These are phyloP conservation scores for Populus hybrid DNA, from an alignment of 441 rosid genomes.

Conservation along the genomic window DNA sequence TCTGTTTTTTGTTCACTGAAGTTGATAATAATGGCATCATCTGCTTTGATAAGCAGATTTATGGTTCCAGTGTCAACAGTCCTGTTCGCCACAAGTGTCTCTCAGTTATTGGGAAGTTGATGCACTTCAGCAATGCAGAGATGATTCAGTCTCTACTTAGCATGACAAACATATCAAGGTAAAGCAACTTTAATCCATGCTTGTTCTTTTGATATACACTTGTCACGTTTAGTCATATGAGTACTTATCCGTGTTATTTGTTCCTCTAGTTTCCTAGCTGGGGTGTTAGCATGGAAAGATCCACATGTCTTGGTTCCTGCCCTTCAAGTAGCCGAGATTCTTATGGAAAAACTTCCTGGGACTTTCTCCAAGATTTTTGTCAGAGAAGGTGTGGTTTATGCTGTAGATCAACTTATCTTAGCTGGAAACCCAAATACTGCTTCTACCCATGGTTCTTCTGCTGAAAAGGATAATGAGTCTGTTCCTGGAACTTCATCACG, in stretches of 20 bases:
- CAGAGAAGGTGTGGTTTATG: constrained; percentile 99
- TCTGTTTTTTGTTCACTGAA: constrained; percentile 10
- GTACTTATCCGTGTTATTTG: constrained; percentile 20
- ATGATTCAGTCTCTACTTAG: constrained; percentile 87
- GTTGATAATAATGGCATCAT: constrained; percentile 11
- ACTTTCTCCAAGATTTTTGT: constrained; percentile 94
- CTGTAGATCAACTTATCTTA: constrained; percentile 88
- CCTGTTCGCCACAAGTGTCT: constrained; percentile 98
- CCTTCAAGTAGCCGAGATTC: constrained; percentile 95
- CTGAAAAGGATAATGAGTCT: constrained; percentile 78
- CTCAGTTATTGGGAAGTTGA: constrained; percentile 91
- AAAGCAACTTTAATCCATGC: constrained; percentile 15
- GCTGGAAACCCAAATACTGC: constrained; percentile 52
- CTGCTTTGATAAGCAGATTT: constrained; percentile 58
- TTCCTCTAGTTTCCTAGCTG: constrained; percentile 80
- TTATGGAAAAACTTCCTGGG: constrained; percentile 98
- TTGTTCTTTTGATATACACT: constrained; percentile 12
- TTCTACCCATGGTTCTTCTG: constrained; percentile 47
- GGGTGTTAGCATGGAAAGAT: constrained; percentile 99
- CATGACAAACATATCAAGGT: constrained; percentile 95
- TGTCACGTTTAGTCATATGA: background rate
- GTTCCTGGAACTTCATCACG: constrained; percentile 68
- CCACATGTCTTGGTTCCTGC: constrained; percentile 98
- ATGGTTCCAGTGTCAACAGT: constrained; percentile 97
- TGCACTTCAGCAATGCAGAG: constrained; percentile 90